Percentiles rank a stretch among this genome's conserved stretches.
phyloP scores from a whole-genome alignment of 805 yeast genomes.

The Saccharomycopsis schoenii region DNA sequence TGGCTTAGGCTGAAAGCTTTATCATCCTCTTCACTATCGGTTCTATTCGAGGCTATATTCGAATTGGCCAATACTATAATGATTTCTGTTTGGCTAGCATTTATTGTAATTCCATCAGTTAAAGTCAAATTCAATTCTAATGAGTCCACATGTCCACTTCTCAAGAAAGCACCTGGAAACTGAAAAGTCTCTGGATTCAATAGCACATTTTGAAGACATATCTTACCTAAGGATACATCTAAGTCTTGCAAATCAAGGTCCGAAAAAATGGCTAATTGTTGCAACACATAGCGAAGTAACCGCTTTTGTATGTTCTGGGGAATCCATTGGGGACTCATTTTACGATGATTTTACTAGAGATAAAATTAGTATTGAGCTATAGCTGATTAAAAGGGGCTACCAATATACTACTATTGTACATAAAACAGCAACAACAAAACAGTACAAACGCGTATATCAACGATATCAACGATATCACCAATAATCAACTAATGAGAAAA shows the following conservation, averaged over 20 bases:
- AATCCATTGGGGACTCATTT: slow-evolving; percentile 41
- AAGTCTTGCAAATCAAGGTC: slow-evolving; percentile 72
- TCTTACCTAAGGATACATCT: slow-evolving; percentile 64
- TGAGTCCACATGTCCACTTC: slow-evolving; percentile 50
- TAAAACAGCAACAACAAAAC: neutral
- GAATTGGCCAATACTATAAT: slow-evolving; percentile 21
- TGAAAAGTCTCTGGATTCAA: slow-evolving; percentile 63
- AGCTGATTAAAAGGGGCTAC: slow-evolving; percentile 58
- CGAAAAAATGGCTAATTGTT: slow-evolving; percentile 73
- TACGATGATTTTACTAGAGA: neutral
- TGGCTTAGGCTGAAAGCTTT: slow-evolving; percentile 16
- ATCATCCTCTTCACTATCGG: slow-evolving; percentile 3
- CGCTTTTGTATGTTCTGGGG: slow-evolving; percentile 81
- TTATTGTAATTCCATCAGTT: slow-evolving; percentile 60
- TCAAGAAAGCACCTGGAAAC: slow-evolving; percentile 52
- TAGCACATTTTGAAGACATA: slow-evolving; percentile 49
- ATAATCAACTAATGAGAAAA: no score
- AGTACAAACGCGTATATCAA: neutral
- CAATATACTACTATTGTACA: slow-evolving; percentile 44
- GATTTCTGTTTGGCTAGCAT: slow-evolving; percentile 46
- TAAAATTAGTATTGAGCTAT: neutral
- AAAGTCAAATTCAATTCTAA: slow-evolving; percentile 53
- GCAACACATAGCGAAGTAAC: slow-evolving; percentile 66
- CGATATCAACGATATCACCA: neutral
- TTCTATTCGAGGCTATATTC: neutral